These are phyloP conservation scores for Collybia nuda DNA, from an alignment of 768 basidiomycete species.

Conservation along the genomic window DNA sequence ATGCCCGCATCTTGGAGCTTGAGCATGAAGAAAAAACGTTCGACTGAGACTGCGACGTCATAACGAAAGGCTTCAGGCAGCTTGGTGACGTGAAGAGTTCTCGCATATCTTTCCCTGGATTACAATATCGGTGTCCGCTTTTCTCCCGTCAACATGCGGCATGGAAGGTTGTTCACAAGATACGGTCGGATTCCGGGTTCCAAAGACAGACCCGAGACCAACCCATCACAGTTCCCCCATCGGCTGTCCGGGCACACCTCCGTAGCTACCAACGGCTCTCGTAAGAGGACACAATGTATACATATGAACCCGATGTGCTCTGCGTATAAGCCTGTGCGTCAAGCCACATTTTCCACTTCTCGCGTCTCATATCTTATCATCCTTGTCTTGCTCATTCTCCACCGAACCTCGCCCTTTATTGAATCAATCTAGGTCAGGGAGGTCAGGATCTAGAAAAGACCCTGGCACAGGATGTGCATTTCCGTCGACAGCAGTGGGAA, in stretches of 20 bases:
- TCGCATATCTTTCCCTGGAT: no score
- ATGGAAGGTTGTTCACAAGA: background rate
- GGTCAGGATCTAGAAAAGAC: constrained; percentile 13
- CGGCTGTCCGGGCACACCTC: constrained; percentile 13
- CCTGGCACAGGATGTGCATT: constrained; percentile 4
- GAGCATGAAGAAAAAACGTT: no score
- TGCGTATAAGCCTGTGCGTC: constrained; percentile 8
- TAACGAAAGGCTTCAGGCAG: no score
- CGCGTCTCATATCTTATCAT: constrained; percentile 10
- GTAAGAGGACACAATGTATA: background rate
- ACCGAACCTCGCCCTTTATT: constrained; percentile 8
- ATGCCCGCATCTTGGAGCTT: no score
- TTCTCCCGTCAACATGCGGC: no score
- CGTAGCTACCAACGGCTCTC: constrained; percentile 14
- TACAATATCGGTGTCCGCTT: no score
- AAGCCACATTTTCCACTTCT: constrained; percentile 14
- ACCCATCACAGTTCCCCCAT: constrained; percentile 4
- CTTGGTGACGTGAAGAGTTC: no score
- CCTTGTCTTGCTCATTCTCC: constrained; percentile 16
- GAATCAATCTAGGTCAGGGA: constrained; percentile 11
- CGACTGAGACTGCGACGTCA: no score
- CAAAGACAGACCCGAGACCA: background rate
- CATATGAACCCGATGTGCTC: background rate
- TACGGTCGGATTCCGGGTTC: background rate
- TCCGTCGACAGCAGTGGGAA: constrained; percentile 12